Percentiles rank a stretch among this genome's conserved stretches.
These are phyloP conservation scores for Verticillium klebahnii DNA, from an alignment of 2,329 filamentous ascomycete genomes.

Conservation along the genomic window DNA sequence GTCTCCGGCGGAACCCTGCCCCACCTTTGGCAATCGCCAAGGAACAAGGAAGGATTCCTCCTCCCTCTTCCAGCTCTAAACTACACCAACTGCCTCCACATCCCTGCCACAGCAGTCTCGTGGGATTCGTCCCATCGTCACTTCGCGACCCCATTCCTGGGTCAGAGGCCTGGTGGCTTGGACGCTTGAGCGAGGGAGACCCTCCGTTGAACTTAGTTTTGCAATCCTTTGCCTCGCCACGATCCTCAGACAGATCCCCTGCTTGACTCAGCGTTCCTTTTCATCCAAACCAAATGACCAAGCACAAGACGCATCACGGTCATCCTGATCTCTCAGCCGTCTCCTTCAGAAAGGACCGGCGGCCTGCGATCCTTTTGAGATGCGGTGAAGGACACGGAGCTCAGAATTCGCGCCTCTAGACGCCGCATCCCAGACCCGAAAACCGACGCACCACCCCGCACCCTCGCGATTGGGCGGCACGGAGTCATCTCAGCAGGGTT, in stretches of 20 bases:
- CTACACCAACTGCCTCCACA: background rate
- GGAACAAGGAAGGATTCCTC: background rate
- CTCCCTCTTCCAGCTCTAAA: background rate
- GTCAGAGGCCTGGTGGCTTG: background rate
- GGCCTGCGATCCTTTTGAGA: background rate
- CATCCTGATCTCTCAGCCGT: background rate
- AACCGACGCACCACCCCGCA: background rate
- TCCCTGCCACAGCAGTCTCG: background rate
- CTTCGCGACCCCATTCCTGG: background rate
- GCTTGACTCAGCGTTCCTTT: background rate
- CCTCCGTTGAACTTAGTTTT: background rate
- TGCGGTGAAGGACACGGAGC: background rate
- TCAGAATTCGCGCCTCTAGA: background rate
- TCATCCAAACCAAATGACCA: background rate
- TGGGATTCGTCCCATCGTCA: background rate
- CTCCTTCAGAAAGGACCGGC: background rate
- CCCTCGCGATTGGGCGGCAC: background rate
- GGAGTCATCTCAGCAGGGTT: background rate
- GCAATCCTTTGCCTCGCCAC: background rate
- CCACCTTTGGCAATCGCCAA: background rate
- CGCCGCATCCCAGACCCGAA: background rate
- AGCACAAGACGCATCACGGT: background rate
- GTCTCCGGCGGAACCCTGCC: background rate
- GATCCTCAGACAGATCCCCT: background rate
- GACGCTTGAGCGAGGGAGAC: background rate